phyloP scores from a whole-genome alignment of 2,329 filamentous ascomycete species.

The Sclerotiophoma versabilis region DNA sequence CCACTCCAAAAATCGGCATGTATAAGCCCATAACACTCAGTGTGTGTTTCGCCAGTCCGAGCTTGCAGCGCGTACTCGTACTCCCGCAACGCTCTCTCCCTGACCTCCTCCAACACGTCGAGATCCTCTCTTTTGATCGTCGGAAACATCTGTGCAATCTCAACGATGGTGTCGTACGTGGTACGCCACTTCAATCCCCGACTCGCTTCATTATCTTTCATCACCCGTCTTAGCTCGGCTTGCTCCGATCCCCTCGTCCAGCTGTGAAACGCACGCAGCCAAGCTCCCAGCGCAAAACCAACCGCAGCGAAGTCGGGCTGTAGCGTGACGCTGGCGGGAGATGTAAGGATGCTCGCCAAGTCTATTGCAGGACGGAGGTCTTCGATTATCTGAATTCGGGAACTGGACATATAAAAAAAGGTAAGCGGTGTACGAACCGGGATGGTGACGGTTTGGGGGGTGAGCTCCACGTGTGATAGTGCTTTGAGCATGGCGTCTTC shows the following conservation, averaged over 20 bases:
- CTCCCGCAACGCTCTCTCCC: not conserved
- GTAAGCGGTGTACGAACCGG: not conserved
- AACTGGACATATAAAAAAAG: not conserved
- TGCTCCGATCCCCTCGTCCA: not conserved
- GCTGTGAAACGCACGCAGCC: not conserved
- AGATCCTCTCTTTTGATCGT: not conserved
- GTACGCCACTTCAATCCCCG: not conserved
- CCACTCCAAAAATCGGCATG: slow-evolving; percentile 6
- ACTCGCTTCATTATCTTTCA: not conserved
- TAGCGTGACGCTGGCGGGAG: not conserved
- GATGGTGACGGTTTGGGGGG: not conserved
- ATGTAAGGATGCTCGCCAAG: not conserved
- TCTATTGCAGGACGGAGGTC: not conserved
- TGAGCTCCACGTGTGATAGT: not conserved
- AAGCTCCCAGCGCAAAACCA: not conserved
- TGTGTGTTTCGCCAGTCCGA: not conserved
- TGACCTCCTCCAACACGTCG: not conserved
- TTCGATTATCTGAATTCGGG: not conserved
- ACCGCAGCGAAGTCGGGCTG: not conserved
- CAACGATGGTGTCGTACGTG: not conserved
- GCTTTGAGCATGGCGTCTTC: not conserved
- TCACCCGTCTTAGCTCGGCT: not conserved
- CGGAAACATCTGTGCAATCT: not conserved
- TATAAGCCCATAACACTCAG: not conserved
- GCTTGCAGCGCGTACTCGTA: not conserved